Evolutionary conservation across 1,139 yeast species (phyloP), one percentile per base, ranked within the genome.

Genomic region (Lodderomyces orthopsilosis): DNA sequence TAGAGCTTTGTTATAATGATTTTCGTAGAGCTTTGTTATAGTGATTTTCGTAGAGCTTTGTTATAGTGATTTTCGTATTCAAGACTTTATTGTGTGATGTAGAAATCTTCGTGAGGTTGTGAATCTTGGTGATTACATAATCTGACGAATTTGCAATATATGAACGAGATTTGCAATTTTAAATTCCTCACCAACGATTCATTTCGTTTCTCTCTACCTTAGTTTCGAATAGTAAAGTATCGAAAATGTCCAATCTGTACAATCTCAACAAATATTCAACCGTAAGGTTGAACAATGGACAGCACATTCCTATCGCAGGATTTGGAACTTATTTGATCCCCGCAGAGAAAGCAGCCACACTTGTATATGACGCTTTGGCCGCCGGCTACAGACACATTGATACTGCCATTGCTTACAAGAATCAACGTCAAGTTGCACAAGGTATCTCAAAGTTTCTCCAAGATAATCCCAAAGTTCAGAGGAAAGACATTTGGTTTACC

Each of bases 311-410:
- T 1, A 68, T 63, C n/a, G 58, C 70, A 24, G 76, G 70, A 4
- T 69, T 54, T 46, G 76, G 77, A 3, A 61, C 63, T 22, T 70
- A 61, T 53, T 53, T 49, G 24, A 48, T 69, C 22, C 60, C 69
- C 1, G 46, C 43, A 3, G 50, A 50, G 1, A 58, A 60, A 12
- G 57, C 73, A 21, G 47, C 46, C 22, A 62, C 60, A 5, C 53
- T 63, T 35, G 72, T 69, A 2, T 64, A 66, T 50, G 52, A 61
- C 18, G 78, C 79, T 1, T 69, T 86, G 53, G 67, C 71, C 28
- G 67, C 61, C 21, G 95, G 95, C 0, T 85, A 85, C 58, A 76
- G 94, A 50, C 90, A 83, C 52, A 67, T 71, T 50, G 66, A 70
- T 55, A 49, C 64, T 7, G 45, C 45, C 45, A 53, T 54, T 69